These are phyloP conservation scores for Cochlearia excelsa DNA, from an alignment of 345 rosid species.

Conservation along the genomic window DNA sequence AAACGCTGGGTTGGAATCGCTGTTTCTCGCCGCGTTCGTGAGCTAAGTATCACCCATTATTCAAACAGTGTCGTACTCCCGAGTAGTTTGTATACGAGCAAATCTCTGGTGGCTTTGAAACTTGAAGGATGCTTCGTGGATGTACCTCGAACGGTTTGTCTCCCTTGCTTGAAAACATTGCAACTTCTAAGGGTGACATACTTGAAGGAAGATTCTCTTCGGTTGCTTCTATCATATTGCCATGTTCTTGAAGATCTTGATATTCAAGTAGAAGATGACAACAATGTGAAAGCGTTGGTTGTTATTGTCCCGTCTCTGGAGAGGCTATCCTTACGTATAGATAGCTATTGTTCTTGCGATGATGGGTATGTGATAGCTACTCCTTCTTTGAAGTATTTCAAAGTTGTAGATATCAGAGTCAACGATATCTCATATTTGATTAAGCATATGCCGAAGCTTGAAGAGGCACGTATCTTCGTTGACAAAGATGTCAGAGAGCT, in stretches of 20 bases:
- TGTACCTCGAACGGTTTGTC: conserved; percentile 12
- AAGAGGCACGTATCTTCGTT: background rate
- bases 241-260: conserved; percentile 7
- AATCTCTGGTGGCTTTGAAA: conserved; percentile 6
- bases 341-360: background rate
- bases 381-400: background rate
- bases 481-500: background rate
- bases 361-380: background rate
- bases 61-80: background rate
- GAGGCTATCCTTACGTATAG: background rate
- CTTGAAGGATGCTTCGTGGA: background rate
- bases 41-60: too few relatives aligned
- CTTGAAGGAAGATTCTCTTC: background rate
- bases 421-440: background rate
- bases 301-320: background rate
- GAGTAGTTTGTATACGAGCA: conserved; percentile 8
- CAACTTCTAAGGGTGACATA: background rate
- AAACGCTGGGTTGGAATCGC: too few relatives aligned
- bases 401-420: background rate
- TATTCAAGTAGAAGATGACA: background rate
- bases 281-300: background rate
- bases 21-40: too few relatives aligned
- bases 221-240: background rate
- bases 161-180: background rate
- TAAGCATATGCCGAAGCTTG: background rate